Evolutionary conservation across 176 grass and related monocot genomes (phyloP), one percentile per base, ranked within the genome.

Genomic region (Eleusine coracana): DNA sequence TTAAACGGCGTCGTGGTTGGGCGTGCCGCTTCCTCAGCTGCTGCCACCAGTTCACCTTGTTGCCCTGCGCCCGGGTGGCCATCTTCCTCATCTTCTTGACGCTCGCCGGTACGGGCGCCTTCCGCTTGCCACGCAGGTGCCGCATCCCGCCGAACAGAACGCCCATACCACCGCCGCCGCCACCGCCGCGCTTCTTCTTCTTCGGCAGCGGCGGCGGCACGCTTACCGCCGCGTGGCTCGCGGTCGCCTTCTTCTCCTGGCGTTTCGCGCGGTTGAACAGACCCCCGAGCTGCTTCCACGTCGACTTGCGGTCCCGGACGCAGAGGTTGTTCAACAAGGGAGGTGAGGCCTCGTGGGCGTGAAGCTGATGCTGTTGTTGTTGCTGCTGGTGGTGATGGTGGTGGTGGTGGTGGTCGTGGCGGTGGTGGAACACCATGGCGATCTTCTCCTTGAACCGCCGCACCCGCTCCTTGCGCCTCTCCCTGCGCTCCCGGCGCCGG

Each of bases 21-120:
- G 31, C n/a, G 10, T 36, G 77, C 12, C 74, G 62, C 72, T 5
- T 54, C 61, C 34, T 73, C 38, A 94, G 75, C 34, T 27, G 83
- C 51, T 91, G 85, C 88, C 86, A 92, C 90, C 90, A 97, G 18
- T 82, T 60, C 65, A 87, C n/a, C 69, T 92, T 92, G 27, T 87
- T 92, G 7, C 55, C 84, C 45, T 51, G 82, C 38, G 16, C 27
- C 58, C 80, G 31, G 64, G 48, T 90, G 0, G 18, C 68, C 9
- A 4, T 58, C 54, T 82, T 75, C 48, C 28, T 31, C 75, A 54
- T 44, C 51, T 71, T 44, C 51, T 71, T 52, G 15, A 16, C 31
- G 50, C 38, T 27, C 14, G 50, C 64, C 2, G 76, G 31, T 34
- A 34, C 31, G 2, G 31, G 34, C 5, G 46, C 64, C 86, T 42